Conservation (phyloP, 306 rosid genomes). For the Lagenaria siceraria region DNA sequence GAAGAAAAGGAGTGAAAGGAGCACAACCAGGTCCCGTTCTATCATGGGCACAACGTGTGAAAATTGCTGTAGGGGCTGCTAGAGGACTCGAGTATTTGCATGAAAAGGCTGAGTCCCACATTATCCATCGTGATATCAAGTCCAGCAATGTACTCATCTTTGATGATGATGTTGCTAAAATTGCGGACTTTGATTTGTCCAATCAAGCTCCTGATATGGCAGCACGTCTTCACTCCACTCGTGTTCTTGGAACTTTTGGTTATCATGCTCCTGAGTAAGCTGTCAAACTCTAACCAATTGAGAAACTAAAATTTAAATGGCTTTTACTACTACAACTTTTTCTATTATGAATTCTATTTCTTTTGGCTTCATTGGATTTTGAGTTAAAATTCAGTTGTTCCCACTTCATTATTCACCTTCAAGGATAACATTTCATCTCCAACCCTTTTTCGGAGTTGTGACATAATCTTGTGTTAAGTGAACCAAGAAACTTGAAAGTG, state of each 20-base stretch:
- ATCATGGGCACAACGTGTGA: constrained; percentile 12
- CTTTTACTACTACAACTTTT: neutral
- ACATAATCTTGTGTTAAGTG: neutral
- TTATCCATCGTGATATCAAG: constrained; percentile 13
- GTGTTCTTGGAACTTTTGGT: constrained; percentile 15
- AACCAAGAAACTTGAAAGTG: neutral
- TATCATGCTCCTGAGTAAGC: constrained; percentile 17
- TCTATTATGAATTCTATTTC: neutral
- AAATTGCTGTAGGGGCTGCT: constrained; percentile 14
- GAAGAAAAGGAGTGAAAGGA: constrained; percentile 15
- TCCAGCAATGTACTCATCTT: constrained; percentile 11
- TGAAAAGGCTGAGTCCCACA: constrained; percentile 9
- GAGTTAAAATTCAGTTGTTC: neutral
- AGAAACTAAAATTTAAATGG: neutral
- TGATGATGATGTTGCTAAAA: constrained; percentile 14
- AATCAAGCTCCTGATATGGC: constrained; percentile 19
- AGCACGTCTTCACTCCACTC: constrained; percentile 13
- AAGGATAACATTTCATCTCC: neutral
- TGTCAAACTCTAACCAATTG: neutral
- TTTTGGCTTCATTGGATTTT: neutral
- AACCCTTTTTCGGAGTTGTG: neutral
- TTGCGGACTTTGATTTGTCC: constrained; percentile 13
- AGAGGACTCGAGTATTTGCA: constrained; percentile 13
- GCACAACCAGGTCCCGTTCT: constrained; percentile 13
- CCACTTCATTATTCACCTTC: neutral